These are phyloP conservation scores for Phanerodontia chrysosporium DNA, from an alignment of 768 basidiomycete genomes.

Conservation along the genomic window DNA sequence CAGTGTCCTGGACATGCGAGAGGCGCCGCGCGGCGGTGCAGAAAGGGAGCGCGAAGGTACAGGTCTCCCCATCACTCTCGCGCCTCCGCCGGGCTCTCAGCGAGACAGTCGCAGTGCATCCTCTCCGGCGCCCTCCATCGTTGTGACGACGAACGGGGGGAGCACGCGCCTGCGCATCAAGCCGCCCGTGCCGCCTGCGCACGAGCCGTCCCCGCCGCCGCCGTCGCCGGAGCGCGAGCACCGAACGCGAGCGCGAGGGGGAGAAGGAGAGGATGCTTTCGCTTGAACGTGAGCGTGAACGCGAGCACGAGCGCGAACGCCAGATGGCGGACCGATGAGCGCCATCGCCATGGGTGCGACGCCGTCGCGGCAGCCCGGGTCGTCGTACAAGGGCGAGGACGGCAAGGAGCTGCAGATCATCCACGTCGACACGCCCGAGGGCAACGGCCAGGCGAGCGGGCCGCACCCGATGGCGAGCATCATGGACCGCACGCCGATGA, in stretches of 20 bases:
- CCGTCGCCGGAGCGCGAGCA: conserved; percentile 10
- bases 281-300: too few relatives aligned
- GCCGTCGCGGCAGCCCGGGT: background rate
- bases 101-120: conserved; percentile 3
- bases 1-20: background rate
- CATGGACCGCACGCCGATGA: conserved; percentile 15
- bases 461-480: conserved; percentile 8
- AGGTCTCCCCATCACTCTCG: conserved; percentile 10
- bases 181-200: conserved; percentile 32
- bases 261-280: too few relatives aligned
- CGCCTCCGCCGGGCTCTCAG: conserved; percentile 5
- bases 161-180: conserved; percentile 43
- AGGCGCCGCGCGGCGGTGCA: conserved; percentile 2
- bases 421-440: conserved; percentile 20
- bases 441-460: background rate
- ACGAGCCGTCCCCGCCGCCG: conserved; percentile 8
- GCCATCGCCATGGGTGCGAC: conserved; percentile 2
- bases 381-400: background rate
- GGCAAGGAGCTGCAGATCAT: conserved; percentile 25
- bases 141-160: conserved; percentile 42
- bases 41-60: conserved; percentile 7
- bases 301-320: too few relatives aligned
- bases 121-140: conserved; percentile 17
- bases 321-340: conserved; percentile 5
- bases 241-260: background rate